Percentiles rank a stretch among this genome's conserved stretches.
Evolutionary conservation across 2,329 filamentous ascomycete genomes (phyloP).

Genomic region (Trichoderma semiorbis): DNA sequence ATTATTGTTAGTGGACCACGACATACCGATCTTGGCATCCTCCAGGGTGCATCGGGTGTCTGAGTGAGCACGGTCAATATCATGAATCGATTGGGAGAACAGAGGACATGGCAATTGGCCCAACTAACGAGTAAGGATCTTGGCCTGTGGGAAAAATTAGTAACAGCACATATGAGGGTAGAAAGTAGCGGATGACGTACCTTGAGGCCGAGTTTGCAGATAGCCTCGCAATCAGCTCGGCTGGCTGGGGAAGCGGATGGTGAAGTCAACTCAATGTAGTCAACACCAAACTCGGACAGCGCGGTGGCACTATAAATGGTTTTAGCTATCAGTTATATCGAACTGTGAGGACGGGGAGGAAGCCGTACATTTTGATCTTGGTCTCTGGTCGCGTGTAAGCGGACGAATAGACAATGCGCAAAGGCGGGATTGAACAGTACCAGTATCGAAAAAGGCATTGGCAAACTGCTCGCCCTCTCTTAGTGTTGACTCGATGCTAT

Average conservation of each 20-base stretch:
- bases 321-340: not conserved
- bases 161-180: not conserved
- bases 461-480: slow-evolving; percentile 27
- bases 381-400: slow-evolving; percentile 19
- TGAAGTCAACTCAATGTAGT: slow-evolving; percentile 67
- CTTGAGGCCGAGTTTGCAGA: slow-evolving; percentile 87
- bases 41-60: not conserved
- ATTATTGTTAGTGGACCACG: not conserved
- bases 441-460: slow-evolving; percentile 73
- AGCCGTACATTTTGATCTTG: slow-evolving; percentile 25
- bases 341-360: not conserved
- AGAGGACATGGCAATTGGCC: not conserved
- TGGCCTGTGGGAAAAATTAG: slow-evolving; percentile 20
- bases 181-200: not conserved
- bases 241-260: slow-evolving; percentile 77
- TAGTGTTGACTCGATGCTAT: slow-evolving; percentile 19
- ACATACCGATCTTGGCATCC: not conserved
- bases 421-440: not conserved
- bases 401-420: not conserved
- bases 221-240: slow-evolving; percentile 81
- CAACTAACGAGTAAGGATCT: slow-evolving; percentile 31
- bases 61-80: not conserved
- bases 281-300: slow-evolving; percentile 53
- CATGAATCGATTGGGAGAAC: not conserved
- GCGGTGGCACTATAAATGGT: slow-evolving; percentile 20